A percentile compares a stretch with the other conserved stretches of the same genome.
Conservation (phyloP, 78 protist genomes). For the Dictyostelium citrinum region DNA sequence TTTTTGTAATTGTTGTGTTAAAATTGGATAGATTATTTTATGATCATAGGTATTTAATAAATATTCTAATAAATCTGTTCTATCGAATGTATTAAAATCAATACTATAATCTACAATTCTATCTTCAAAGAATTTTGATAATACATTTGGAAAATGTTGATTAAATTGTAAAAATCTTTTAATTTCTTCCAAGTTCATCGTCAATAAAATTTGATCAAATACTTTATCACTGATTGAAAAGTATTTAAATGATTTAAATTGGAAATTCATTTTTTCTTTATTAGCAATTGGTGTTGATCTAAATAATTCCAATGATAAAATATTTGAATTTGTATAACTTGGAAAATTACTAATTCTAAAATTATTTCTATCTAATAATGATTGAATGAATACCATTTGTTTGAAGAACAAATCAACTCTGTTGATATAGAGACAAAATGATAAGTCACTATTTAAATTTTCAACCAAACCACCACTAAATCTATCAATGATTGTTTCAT, state of each 20-base stretch:
- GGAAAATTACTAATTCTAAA: background rate
- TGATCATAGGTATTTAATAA: background rate
- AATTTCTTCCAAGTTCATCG: background rate
- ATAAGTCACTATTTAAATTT: background rate
- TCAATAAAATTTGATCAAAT: background rate
- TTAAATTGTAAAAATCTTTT: background rate
- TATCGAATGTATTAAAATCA: too few species aligned
- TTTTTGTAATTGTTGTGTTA: background rate
- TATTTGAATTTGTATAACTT: background rate
- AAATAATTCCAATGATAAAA: background rate
- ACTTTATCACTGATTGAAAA: background rate
- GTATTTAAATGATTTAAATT: background rate
- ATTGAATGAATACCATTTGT: background rate
- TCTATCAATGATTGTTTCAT: background rate
- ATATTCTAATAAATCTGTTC: background rate
- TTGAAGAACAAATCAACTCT: background rate
- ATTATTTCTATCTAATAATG: background rate
- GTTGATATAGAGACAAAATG: background rate
- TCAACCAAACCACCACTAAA: background rate
- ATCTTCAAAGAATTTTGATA: background rate
- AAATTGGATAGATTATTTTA: background rate
- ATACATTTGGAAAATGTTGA: background rate
- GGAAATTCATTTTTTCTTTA: background rate
- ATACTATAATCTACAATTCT: background rate
- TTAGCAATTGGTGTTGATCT: background rate